Evolutionary conservation across 1,139 yeast genomes (phyloP).

Genomic region (Hansenula sp.): DNA sequence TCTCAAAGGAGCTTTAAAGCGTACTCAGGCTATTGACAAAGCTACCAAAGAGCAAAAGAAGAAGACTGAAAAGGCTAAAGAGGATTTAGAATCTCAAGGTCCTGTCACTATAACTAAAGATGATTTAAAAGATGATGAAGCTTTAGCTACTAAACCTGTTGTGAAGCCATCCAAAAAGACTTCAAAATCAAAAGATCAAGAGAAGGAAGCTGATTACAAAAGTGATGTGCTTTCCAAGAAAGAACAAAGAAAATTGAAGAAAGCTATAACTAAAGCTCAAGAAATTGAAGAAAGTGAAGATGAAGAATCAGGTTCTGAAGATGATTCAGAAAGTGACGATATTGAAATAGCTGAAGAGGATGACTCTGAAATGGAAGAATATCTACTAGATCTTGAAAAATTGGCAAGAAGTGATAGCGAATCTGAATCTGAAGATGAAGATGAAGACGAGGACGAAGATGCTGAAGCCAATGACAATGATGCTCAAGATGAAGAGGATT

Average conservation of each 20-base stretch:
- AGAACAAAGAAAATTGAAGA: conserved; percentile 60
- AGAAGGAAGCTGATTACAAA: conserved; percentile 32
- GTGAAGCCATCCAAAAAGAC: conserved; percentile 3
- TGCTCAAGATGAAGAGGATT: conserved; percentile 33
- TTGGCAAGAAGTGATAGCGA: conserved; percentile 51
- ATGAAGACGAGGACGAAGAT: conserved; percentile 40
- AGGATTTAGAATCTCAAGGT: background rate
- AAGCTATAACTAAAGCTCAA: conserved; percentile 39
- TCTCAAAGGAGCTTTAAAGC: conserved; percentile 27
- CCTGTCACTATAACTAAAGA: background rate
- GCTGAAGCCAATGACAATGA: conserved; percentile 42
- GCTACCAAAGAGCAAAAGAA: conserved; percentile 20
- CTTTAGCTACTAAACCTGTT: conserved; percentile 4
- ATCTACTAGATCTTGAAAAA: conserved; percentile 47
- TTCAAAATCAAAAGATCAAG: conserved; percentile 8
- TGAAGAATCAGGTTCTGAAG: conserved; percentile 20
- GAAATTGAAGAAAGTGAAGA: conserved; percentile 23
- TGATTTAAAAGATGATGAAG: background rate
- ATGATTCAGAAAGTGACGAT: conserved; percentile 11
- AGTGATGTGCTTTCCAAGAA: conserved; percentile 52
- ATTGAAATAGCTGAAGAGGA: conserved; percentile 23
- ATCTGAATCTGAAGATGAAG: conserved; percentile 37
- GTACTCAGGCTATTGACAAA: conserved; percentile 24
- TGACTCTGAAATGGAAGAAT: conserved; percentile 33
- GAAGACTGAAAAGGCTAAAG: conserved; percentile 6